Conservation (phyloP, 352 stramenopile genomes). For the Globisporangium mamillatum region DNA sequence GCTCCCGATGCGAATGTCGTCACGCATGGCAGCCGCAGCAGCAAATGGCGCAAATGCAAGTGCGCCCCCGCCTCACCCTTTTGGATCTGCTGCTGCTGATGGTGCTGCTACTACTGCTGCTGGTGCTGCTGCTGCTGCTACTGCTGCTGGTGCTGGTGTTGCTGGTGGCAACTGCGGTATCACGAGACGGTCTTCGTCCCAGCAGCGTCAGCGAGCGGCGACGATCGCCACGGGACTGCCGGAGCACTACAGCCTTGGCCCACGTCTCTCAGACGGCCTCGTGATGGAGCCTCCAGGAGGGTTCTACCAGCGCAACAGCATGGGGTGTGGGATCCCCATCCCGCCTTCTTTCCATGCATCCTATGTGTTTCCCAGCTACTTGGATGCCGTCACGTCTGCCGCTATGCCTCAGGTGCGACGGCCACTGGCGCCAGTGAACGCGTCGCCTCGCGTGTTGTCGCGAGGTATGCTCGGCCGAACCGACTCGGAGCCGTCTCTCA, state of each 20-base stretch:
- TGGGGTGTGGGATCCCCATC: conserved; percentile 11
- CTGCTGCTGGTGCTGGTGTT: not conserved
- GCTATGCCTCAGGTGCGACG: conserved; percentile 20
- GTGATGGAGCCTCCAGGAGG: conserved; percentile 39
- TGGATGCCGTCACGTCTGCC: not conserved
- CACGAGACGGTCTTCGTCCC: conserved; percentile 10
- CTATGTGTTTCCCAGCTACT: conserved; percentile 15
- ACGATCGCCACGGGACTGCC: conserved; percentile 19
- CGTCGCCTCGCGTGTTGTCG: conserved; percentile 22
- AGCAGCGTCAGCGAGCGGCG: conserved; percentile 20
- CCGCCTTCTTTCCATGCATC: conserved; percentile 20
- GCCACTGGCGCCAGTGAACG: conserved; percentile 31
- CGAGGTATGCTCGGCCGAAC: conserved; percentile 22
- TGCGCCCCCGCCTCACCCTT: not conserved
- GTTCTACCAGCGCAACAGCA: conserved; percentile 13
- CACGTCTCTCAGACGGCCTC: conserved; percentile 38
- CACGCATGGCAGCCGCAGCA: conserved; percentile 11
- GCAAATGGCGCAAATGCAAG: not conserved
- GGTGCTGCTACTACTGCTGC: not conserved
- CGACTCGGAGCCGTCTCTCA: conserved; percentile 22
- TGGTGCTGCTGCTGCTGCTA: not conserved
- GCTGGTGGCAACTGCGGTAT: not conserved
- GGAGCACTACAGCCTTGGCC: conserved; percentile 24
- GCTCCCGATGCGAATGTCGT: conserved; percentile 14
- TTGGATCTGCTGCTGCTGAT: not conserved